phyloP scores from a whole-genome alignment of 2,329 filamentous ascomycete species.

The Eutypella sp. region DNA sequence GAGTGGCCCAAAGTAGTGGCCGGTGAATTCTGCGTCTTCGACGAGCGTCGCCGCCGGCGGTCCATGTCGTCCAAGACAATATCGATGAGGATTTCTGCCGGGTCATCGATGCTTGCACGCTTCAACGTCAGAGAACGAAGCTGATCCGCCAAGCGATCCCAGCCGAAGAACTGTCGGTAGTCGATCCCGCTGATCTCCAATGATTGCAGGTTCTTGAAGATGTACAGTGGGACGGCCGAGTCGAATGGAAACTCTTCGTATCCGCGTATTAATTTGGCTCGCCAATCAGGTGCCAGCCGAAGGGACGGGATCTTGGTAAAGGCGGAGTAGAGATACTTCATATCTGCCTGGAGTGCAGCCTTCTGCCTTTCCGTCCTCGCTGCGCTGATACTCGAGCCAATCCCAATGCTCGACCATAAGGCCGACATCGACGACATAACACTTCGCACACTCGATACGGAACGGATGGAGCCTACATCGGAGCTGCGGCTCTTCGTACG shows the following conservation, averaged over 20 bases:
- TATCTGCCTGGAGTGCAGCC: conserved; percentile 74
- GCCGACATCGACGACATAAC: conserved; percentile 97
- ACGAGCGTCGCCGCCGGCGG: conserved; percentile 79
- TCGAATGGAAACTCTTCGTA: conserved; percentile 99
- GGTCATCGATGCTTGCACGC: conserved; percentile 82
- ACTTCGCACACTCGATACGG: conserved; percentile 92
- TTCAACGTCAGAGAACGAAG: conserved; percentile 84
- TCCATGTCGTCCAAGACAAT: conserved; percentile 97
- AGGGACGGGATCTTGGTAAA: conserved; percentile 98
- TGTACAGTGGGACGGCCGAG: conserved; percentile 90
- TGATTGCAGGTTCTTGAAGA: conserved; percentile 94
- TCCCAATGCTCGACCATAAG: conserved; percentile 82
- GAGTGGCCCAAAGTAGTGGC: conserved; percentile 61
- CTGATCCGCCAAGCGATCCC: conserved; percentile 91
- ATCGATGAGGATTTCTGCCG: conserved; percentile 81
- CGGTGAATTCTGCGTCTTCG: conserved; percentile 78
- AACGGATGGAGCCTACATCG: conserved; percentile 88
- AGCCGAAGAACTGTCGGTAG: conserved; percentile 94
- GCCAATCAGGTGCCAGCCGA: conserved; percentile 85
- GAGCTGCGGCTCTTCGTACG: conserved; percentile 72
- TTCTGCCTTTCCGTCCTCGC: conserved; percentile 88
- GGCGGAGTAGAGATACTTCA: conserved; percentile 95
- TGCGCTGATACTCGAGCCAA: conserved; percentile 72
- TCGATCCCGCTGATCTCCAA: conserved; percentile 94
- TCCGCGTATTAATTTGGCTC: conserved; percentile 80